A percentile compares a stretch with the other conserved stretches of the same genome.
These are phyloP conservation scores for Camelina neglecta DNA, from an alignment of 345 rosid genomes.

Conservation along the genomic window DNA sequence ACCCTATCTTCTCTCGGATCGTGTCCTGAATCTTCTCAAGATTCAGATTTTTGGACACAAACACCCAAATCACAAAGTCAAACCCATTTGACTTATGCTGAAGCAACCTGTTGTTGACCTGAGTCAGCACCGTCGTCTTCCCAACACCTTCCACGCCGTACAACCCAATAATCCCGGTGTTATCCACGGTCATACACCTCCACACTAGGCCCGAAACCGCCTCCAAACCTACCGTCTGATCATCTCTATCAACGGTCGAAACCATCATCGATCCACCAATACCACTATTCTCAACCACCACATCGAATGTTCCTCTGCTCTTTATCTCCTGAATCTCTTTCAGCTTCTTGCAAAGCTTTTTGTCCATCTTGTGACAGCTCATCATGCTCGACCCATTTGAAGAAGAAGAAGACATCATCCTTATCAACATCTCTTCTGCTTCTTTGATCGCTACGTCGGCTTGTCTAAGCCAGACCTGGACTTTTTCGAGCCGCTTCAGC, in stretches of 20 bases:
- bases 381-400: conserved; percentile 30
- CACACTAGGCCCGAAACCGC: conserved; percentile 43
- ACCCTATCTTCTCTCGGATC: conserved; percentile 45
- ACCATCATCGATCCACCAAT: conserved; percentile 34
- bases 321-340: conserved; percentile 38
- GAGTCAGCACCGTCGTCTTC: conserved; percentile 52
- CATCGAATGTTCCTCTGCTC: conserved; percentile 42
- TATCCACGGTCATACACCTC: conserved; percentile 42
- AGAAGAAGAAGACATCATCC: conserved; percentile 36
- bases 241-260: conserved; percentile 37
- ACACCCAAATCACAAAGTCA: conserved; percentile 49
- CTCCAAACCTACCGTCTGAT: conserved; percentile 46
- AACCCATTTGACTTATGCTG: conserved; percentile 34
- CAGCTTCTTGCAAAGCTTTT: conserved; percentile 37
- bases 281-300: conserved; percentile 43
- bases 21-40: conserved; percentile 47
- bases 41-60: conserved; percentile 44
- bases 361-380: conserved; percentile 38
- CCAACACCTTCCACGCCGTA: conserved; percentile 50
- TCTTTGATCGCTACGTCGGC: conserved; percentile 37
- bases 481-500: conserved; percentile 39
- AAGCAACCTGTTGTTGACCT: conserved; percentile 46
- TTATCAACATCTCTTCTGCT: conserved; percentile 40
- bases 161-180: conserved; percentile 45
- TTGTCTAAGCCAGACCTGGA: conserved; percentile 45